phyloP scores from a whole-genome alignment of 768 basidiomycete genomes.

The Leccinum ochraceum region DNA sequence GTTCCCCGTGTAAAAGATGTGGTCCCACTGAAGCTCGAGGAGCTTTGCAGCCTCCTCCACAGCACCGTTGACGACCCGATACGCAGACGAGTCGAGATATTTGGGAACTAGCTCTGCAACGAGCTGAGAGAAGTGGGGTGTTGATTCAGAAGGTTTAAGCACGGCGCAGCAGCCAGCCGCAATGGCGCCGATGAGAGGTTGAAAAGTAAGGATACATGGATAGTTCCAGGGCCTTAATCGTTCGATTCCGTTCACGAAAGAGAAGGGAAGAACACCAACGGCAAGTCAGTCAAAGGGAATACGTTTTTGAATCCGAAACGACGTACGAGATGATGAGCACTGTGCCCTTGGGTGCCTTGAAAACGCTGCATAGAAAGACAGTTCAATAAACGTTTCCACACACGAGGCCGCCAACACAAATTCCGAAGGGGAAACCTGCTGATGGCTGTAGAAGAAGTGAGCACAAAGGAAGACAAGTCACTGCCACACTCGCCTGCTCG shows the following conservation, averaged over 20 bases:
- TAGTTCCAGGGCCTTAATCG: conserved; percentile 61
- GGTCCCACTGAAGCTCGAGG: conserved; percentile 33
- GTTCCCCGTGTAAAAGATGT: conserved; percentile 42
- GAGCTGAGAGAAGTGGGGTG: conserved; percentile 48
- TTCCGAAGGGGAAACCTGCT: too few relatives aligned
- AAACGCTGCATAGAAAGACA: conserved; percentile 29
- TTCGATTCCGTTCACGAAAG: background rate
- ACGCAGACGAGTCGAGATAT: conserved; percentile 53
- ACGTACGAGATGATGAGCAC: conserved; percentile 61
- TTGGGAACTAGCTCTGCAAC: conserved; percentile 56
- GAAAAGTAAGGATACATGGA: conserved; percentile 53
- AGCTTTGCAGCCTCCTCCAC: conserved; percentile 40
- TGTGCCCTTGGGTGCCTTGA: conserved; percentile 61
- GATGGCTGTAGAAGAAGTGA: too few relatives aligned
- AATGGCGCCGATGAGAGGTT: conserved; percentile 69
- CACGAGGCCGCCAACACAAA: background rate
- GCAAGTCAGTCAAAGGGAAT: background rate
- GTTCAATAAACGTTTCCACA: background rate
- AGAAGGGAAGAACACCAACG: background rate
- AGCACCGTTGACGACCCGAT: conserved; percentile 52
- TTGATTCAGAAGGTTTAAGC: conserved; percentile 64
- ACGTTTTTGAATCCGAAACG: background rate
- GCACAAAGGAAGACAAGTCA: too few relatives aligned
- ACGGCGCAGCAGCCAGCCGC: conserved; percentile 70
- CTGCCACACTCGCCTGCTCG: too few relatives aligned